phyloP scores from a whole-genome alignment of 257 asterid genomes.

The Knoxia roxburghii region DNA sequence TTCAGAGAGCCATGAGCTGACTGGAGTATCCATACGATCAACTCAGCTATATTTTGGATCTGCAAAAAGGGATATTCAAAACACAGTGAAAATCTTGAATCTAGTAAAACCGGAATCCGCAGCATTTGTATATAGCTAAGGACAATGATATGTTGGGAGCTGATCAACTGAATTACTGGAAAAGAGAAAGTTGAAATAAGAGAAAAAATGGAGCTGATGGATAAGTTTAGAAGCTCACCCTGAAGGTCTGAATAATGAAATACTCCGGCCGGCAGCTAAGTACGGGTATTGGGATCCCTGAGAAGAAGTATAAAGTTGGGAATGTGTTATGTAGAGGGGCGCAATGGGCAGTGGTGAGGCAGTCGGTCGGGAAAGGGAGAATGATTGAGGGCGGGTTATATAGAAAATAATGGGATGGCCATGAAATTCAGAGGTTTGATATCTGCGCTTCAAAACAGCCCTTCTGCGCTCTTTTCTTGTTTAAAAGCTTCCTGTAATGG shows the following conservation, averaged over 20 bases:
- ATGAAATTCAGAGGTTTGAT: neutral
- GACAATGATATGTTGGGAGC: too few relatives aligned
- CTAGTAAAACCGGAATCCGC: neutral
- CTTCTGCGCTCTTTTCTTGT: neutral
- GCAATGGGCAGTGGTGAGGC: neutral
- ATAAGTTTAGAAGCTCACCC: too few relatives aligned
- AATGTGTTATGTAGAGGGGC: neutral
- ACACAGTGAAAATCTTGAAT: neutral
- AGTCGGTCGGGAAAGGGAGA: neutral
- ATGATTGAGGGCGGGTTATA: neutral
- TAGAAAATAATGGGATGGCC: neutral
- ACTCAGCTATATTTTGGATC: neutral
- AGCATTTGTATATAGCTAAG: too few relatives aligned
- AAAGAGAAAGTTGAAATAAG: neutral
- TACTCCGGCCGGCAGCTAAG: too few relatives aligned
- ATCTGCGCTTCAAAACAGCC: conserved; percentile 5
- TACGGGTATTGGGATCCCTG: neutral
- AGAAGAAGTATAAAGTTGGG: too few relatives aligned
- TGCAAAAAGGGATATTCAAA: neutral
- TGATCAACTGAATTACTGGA: neutral
- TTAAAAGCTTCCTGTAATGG: neutral
- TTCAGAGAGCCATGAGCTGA: neutral
- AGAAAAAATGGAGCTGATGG: too few relatives aligned
- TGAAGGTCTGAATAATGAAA: too few relatives aligned
- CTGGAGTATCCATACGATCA: neutral